These are phyloP conservation scores for Tripterygium wilfordii DNA, from an alignment of 177 flowering plant genomes.

Conservation along the genomic window DNA sequence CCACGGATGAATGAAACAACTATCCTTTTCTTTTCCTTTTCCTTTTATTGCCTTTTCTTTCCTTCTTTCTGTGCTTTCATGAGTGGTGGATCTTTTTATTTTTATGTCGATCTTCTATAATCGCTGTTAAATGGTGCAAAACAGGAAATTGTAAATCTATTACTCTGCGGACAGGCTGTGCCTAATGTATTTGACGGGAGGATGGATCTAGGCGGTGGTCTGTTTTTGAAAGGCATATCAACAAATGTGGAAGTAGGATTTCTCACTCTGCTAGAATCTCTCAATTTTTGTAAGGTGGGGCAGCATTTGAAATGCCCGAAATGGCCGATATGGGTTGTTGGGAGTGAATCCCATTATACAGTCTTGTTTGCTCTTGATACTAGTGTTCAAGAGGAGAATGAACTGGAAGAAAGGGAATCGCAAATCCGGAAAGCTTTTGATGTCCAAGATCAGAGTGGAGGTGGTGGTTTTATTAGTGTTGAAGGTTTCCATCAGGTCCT, in stretches of 20 bases:
- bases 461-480: slow-evolving; percentile 93
- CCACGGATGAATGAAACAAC: not conserved
- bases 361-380: slow-evolving; percentile 82
- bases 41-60: too few species aligned
- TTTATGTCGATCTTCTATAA: not conserved
- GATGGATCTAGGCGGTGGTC: slow-evolving; percentile 95
- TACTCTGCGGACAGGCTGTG: slow-evolving; percentile 94
- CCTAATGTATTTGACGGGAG: slow-evolving; percentile 95
- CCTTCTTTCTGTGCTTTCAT: too few species aligned
- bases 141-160: slow-evolving; percentile 94
- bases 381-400: slow-evolving; percentile 86
- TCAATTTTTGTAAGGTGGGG: slow-evolving; percentile 91
- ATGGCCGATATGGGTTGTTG: slow-evolving; percentile 99
- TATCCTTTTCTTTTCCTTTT: not conserved
- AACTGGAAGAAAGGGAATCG: slow-evolving; percentile 73
- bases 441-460: slow-evolving; percentile 95
- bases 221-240: slow-evolving; percentile 87
- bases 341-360: slow-evolving; percentile 97
- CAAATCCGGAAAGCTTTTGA: slow-evolving; percentile 85
- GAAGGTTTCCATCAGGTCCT: slow-evolving; percentile 89
- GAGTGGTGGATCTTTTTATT: too few species aligned
- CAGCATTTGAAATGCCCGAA: slow-evolving; percentile 81
- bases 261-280: slow-evolving; percentile 83
- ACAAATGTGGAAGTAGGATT: slow-evolving; percentile 90
- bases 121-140: slow-evolving; percentile 5